phyloP scores from a whole-genome alignment of 2,329 filamentous ascomycete species.

The Cytospora leucostoma region DNA sequence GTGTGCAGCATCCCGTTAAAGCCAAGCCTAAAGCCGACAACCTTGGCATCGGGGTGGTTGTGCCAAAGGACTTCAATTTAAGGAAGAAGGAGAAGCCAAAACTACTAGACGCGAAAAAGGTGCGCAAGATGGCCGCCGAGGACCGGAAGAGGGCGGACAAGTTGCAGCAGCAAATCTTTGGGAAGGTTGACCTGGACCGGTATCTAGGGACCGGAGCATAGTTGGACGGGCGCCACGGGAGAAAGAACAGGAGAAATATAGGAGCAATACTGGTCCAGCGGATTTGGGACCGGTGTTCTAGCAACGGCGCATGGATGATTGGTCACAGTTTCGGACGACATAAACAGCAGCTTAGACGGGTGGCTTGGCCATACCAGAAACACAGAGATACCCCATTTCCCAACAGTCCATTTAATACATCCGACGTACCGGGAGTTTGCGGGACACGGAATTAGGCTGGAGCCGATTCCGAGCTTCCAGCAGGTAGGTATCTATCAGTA shows the following conservation, averaged over 20 bases:
- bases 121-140: conserved; percentile 61
- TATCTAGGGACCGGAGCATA: conserved; percentile 58
- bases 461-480: too few species aligned
- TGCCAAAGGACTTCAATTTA: conserved; percentile 43
- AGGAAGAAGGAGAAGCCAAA: conserved; percentile 48
- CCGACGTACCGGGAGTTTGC: background rate
- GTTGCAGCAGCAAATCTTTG: conserved; percentile 72
- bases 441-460: background rate
- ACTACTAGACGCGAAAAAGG: conserved; percentile 69
- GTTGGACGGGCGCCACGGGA: background rate
- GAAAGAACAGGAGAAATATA: background rate
- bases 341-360: background rate
- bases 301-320: background rate
- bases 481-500: background rate
- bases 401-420: background rate
- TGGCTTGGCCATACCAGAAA: background rate
- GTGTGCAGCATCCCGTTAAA: conserved; percentile 76
- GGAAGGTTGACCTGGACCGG: conserved; percentile 71
- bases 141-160: conserved; percentile 64
- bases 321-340: background rate
- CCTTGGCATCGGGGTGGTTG: conserved; percentile 66
- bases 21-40: conserved; percentile 71
- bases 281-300: background rate
- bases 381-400: conserved; percentile 13
- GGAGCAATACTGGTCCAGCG: background rate